Base-by-base conservation (phyloP, 805 yeast species). In the Candida hungchunana region DNA sequence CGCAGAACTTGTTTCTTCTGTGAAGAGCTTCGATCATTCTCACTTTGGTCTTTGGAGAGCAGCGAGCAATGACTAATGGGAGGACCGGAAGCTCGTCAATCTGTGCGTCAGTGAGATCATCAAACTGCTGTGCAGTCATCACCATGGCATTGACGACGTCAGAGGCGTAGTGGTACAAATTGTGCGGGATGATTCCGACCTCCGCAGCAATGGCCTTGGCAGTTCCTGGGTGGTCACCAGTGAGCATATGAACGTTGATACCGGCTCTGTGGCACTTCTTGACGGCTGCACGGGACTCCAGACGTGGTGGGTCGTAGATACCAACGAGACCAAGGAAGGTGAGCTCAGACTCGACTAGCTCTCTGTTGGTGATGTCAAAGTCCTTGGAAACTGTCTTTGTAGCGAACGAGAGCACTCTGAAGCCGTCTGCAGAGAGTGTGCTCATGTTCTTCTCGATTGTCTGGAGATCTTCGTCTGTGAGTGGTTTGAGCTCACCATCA, bases 31-130 rank as follows among this genome's bases (percentile, higher is more conserved):
- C 88, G 49, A 83, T 81, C 80, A 83, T 77, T 45, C 87, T 68
- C 13, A 82, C 90, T 56, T 83, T 82, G 16, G 89, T 82, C 55
- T 78, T 81, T 3, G 90, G 93, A 5, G 90, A 83, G 62, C 90
- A 83, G 43, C 93, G 67, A 4, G 93, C 93, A 60, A 83, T 77
- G 19, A 82, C 93, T 34, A 82, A 64, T 2, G 90, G 90, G 33
- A 82, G 63, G 7, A 77, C 78, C 1, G 87, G 86, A 51, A 64
- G 69, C 1, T 50, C 51, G 50, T 82, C 90, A 45, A 83, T 68
- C 48, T 81, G 69, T 1, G 64, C 75, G 37, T 82, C 85, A 3
- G 69, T 41, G 35, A 82, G 64, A 4, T 67, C 66, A 54, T 82
- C 90, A 60, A 82, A 83, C 42, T 82, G 79, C 34, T 67, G 50